Conservation (phyloP, 164 flowering plant species). For the Nelumbo lutea region DNA sequence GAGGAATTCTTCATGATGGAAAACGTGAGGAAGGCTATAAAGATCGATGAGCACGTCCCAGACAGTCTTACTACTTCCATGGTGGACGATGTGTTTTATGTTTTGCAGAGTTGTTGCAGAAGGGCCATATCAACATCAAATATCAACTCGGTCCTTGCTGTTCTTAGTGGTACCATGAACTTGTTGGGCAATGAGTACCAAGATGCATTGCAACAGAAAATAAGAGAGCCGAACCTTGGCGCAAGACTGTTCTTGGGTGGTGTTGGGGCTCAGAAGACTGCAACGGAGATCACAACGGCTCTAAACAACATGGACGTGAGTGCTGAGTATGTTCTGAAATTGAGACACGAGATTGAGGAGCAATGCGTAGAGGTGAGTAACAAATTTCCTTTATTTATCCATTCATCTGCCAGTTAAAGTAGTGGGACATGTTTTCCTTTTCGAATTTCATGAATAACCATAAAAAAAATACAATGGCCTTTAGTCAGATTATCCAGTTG, state of each 20-base stretch:
- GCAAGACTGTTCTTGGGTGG: slow-evolving; percentile 82
- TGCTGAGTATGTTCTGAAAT: slow-evolving; percentile 78
- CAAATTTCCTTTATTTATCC: neutral
- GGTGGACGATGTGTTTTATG: slow-evolving; percentile 97
- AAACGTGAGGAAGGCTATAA: slow-evolving; percentile 88
- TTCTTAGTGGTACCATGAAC: slow-evolving; percentile 66
- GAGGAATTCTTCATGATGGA: slow-evolving; percentile 97
- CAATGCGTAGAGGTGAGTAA: slow-evolving; percentile 75
- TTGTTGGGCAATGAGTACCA: slow-evolving; percentile 78
- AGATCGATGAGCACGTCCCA: slow-evolving; percentile 77
- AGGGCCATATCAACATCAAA: slow-evolving; percentile 88
- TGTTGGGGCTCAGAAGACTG: slow-evolving; percentile 84
- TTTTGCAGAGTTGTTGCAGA: slow-evolving; percentile 82
- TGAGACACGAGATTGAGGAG: slow-evolving; percentile 83
- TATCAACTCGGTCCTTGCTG: slow-evolving; percentile 76
- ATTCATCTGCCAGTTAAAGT: neutral
- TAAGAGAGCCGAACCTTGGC: slow-evolving; percentile 77
- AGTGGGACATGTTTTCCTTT: neutral
- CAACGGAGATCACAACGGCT: slow-evolving; percentile 80
- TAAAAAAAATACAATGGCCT: too few species aligned
- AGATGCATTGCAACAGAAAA: slow-evolving; percentile 86
- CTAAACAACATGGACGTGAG: slow-evolving; percentile 91
- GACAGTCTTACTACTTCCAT: slow-evolving; percentile 93
- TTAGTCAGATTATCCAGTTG: too few species aligned
- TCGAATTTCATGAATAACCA: too few species aligned